Base-by-base conservation (phyloP, 78 protist species). In the Pigoraptor vietnamica region DNA sequence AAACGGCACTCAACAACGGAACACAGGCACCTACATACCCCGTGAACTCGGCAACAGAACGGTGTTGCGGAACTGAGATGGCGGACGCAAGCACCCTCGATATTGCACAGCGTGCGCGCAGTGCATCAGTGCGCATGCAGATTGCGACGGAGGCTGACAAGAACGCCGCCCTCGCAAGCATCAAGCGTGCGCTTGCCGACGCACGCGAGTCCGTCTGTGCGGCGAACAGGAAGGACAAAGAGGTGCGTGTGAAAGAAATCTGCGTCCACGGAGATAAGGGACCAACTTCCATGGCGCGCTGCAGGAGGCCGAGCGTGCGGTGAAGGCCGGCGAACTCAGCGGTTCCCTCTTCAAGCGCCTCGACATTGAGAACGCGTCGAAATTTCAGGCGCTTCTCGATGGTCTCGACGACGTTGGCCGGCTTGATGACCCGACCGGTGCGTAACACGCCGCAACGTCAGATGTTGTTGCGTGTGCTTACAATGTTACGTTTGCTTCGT, bases 391-490 rank as follows among this genome's bases (percentile, higher is more conserved):
- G 0, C 91, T 92, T 24, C 40, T 92, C 21, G 37, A 32, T 0
- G 93, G 93, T 37, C 19, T 92, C 32, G 82, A n/a, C 37, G 93
- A 92, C 55, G 93, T 92, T 24, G 37, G 29, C 25, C 14, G 23
- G 32, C 81, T 92, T 2, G 91, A 83, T 34, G 93, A 92, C 34
- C 93, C 93, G 24, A 24, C 39, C 19, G 93, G 93, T 36, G n/a
- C n/a, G n/a, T n/a, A n/a, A n/a, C n/a, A n/a, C n/a, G n/a, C n/a
- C n/a, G n/a, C n/a, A n/a, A n/a, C n/a, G n/a, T n/a, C n/a, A n/a
- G n/a, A n/a, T n/a, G n/a, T n/a, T n/a, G n/a, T n/a, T n/a, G n/a
- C n/a, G n/a, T n/a, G n/a, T n/a, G n/a, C n/a, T n/a, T n/a, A n/a
- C n/a, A n/a, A n/a, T n/a, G n/a, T n/a, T n/a, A n/a, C n/a, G n/a